Conservation (phyloP, 345 rosid genomes). For the Eucalyptus cloeziana region DNA sequence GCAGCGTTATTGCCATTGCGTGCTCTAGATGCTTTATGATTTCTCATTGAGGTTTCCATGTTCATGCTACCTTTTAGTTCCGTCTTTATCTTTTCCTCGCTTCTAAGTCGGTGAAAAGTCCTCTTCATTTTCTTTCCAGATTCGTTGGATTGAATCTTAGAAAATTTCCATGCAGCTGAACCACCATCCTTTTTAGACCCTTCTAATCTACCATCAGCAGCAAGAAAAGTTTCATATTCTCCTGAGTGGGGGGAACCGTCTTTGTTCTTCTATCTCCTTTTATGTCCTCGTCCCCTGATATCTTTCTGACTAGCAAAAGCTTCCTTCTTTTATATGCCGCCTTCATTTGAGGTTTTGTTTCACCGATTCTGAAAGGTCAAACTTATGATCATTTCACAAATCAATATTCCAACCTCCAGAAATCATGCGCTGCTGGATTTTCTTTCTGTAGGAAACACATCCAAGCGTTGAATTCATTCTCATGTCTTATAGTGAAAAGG, state of each 20-base stretch:
- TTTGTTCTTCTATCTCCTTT: not conserved
- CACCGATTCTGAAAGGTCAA: constrained; percentile 51
- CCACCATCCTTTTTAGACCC: not conserved
- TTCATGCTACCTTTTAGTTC: not conserved
- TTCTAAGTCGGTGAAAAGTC: not conserved
- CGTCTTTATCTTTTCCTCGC: not conserved
- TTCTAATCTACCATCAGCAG: not conserved
- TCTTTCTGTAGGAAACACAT: not conserved
- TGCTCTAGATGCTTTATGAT: not conserved
- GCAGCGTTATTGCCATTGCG: not conserved
- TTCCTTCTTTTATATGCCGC: not conserved
- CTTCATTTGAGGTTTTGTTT: constrained; percentile 39
- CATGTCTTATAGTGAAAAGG: not conserved
- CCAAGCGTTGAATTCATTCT: not conserved
- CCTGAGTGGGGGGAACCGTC: not conserved
- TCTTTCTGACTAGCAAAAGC: not conserved
- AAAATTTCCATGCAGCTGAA: not conserved
- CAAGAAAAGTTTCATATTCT: not conserved
- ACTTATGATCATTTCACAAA: not conserved
- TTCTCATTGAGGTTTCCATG: not conserved
- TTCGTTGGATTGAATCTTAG: not conserved
- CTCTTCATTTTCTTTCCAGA: not conserved
- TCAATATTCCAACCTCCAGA: not conserved
- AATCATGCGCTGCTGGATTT: too few species aligned
- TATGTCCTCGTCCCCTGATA: constrained; percentile 4